Evolutionary conservation across 2,329 filamentous ascomycete species (phyloP), one percentile per base, ranked within the genome.

Genomic region (Hymenoscyphus fraxineus): DNA sequence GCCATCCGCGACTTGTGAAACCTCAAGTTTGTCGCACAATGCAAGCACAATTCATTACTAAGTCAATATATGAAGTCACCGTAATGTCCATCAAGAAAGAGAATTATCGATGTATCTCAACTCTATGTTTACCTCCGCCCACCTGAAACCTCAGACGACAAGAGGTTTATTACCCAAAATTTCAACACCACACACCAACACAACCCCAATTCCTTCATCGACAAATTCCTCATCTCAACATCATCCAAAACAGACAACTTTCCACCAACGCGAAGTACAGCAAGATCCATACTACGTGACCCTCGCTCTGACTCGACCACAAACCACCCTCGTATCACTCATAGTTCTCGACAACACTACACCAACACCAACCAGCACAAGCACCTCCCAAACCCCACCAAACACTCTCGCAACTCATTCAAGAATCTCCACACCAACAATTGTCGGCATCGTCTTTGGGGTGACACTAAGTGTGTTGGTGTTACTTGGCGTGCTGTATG

Each of bases 361-460:
- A 38, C 60, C 63, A 2, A 61, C 39, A 9, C 55, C 54, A 19
- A 38, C 19, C 19, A 10, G 35, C 22, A 19, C 31, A 3, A 27
- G 47, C 47, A 54, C 10, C 15, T 54, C 47, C 19, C 5, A 3
- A 4, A 4, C 15, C n/a, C 2, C 19, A 54, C 47, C 22, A 12
- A 27, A 13, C 0, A 1, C 7, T 10, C 9, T 7, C 13, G n/a
- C 13, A n/a, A 35, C 9, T 3, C 22, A n/a, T 60, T 58, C n/a
- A 3, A 61, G 62, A 3, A 60, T 67, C 59, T 57, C 65, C n/a
- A 66, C 67, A 6, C 54, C 62, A 9, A 54, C 62, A 1, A 67
- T 69, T 39, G 65, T 67, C 4, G 69, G 69, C 1, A 71, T 71
- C 15, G 61, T 70, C 5, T 59, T 71, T 3, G 69, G 68, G 16